phyloP scores from a whole-genome alignment of 345 rosid species.

The Gossypium ekmanianum region DNA sequence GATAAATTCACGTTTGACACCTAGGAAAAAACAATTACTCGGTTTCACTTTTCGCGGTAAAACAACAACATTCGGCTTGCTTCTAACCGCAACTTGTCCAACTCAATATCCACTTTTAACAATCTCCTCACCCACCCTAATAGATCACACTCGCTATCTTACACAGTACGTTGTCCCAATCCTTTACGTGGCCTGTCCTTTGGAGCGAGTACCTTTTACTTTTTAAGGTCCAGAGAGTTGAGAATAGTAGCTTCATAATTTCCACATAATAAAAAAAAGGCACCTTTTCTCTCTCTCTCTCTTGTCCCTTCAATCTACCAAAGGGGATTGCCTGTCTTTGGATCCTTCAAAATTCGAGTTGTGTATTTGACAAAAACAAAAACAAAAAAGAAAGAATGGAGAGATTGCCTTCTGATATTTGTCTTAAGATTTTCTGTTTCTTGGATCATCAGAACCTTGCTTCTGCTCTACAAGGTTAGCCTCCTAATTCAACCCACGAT shows the following conservation, averaged over 20 bases:
- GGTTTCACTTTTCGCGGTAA: conserved; percentile 6
- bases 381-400: conserved; percentile 32
- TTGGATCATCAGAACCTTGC: conserved; percentile 54
- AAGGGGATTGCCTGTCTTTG: neutral
- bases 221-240: neutral
- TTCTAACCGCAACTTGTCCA: neutral
- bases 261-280: neutral
- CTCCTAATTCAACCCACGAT: neutral
- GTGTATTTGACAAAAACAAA: neutral
- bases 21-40: no score
- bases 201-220: neutral
- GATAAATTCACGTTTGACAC: no score
- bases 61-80: neutral
- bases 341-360: neutral
- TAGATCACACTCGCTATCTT: neutral
- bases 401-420: conserved; percentile 40
- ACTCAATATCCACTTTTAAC: neutral
- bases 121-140: neutral
- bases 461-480: conserved; percentile 44
- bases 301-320: neutral
- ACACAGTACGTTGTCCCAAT: neutral
- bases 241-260: conserved; percentile 1
- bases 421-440: conserved; percentile 38
- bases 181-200: neutral
- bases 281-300: neutral